Evolutionary conservation across 768 basidiomycete genomes (phyloP), one percentile per base, ranked within the genome.

Genomic region (Panaeolus cyanescens): DNA sequence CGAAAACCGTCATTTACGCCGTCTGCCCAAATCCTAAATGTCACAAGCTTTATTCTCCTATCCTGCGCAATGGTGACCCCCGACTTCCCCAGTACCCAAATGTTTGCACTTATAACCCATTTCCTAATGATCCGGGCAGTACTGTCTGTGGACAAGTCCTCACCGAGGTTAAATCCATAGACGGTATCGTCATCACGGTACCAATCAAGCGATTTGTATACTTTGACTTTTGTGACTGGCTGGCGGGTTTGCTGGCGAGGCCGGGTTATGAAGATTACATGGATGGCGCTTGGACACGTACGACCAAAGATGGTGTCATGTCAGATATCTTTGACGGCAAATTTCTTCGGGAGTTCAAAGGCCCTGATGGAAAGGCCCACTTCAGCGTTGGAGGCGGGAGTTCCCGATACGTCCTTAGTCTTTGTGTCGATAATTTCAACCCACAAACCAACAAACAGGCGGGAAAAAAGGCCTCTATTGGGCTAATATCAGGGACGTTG

Each of bases 341-440:
- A 13, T 63, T 59, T 37, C 57, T 77, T 17, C 59, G 59, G 5
- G 56, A 71, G n/a, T 68, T 77, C 54, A 54, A 54, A 25, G 67
- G 66, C 20, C 59, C 62, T 19, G 71, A 77, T 56, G 66, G 69
- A 36, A 54, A 68, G 19, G 72, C 65, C 33, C 56, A 55, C 13
- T 40, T 42, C 56, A 63, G 33, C 20, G 65, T 56, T 32, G 69
- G 65, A 0, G 59, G 59, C 15, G 61, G 32, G 17, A 62, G 63
- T 50, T 61, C 59, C 15, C 70, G 70, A 4, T 69, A 71, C 17
- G 61, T 68, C 3, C 76, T 77, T 60, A 68, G 68, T 40, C 65
- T 79, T 17, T 62, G 61, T 55, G 62, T 72, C 34, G 78, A 79
- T 56, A 68, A 71, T 37, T 79, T 79, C 65, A 79, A 77, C 57